Evolutionary conservation across 352 stramenopile genomes (phyloP), one percentile per base, ranked within the genome.

Genomic region (Phytophthora citrophthora): DNA sequence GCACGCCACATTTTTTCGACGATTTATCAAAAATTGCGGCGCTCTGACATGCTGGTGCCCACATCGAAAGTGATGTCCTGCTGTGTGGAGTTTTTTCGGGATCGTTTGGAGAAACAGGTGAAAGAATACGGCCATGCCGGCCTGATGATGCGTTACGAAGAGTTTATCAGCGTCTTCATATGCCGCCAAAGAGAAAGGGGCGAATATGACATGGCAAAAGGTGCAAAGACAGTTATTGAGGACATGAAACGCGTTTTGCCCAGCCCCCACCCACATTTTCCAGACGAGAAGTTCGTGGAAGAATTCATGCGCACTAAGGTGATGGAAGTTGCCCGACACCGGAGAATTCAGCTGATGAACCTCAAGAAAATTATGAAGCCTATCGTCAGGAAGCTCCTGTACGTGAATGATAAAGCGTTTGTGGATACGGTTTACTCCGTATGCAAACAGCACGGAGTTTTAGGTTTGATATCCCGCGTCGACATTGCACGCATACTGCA

Each of bases 131-230:
- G 72, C 1, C 66, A 83, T 54, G 27, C 59, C 6, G 77, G 80
- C 5, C 24, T 90, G 20, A 55, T 89, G 54, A 59, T 82, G 32
- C 77, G 79, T 40, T 89, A 92, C 47, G 83, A 92, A 41, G 54
- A 60, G 5, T 92, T 87, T 46, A 61, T 92, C 24, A 54, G 72
- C 38, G 72, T 53, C 9, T 86, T 65, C 53, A 51, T 90, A 27
- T 76, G 66, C 26, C 64, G 68, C 13, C 65, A 73, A 51, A 45
- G 53, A 62, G 40, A 34, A 8, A 66, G 73, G 32, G 49, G 56
- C 4, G 18, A 52, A 2, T 62, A 61, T n/a, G 43, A 67, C 34
- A 57, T 68, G 36, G 65, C 66, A 50, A 52, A 20, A 13, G 39
- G 68, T 18, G 57, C 49, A 12, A 73, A 78, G 24, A 45, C 49